phyloP scores from a whole-genome alignment of 1,139 yeast species.

The Suhomyces bribrorum region DNA sequence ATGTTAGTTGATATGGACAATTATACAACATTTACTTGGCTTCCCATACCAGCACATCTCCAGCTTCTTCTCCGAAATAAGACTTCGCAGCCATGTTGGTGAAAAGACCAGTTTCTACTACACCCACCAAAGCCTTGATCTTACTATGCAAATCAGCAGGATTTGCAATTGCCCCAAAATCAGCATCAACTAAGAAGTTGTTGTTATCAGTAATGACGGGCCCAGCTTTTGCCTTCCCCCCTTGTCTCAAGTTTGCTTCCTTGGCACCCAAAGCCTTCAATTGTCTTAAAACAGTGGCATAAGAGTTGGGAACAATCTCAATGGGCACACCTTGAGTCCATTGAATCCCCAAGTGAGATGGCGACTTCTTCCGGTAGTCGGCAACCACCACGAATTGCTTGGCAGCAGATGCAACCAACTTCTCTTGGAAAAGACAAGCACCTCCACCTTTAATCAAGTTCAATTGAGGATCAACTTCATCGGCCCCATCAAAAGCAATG shows the following conservation, averaged over 20 bases:
- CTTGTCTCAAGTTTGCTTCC: constrained; percentile 71
- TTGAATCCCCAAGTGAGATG: constrained; percentile 61
- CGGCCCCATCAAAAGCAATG: constrained; percentile 98
- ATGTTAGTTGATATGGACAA: background rate
- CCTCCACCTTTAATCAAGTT: constrained; percentile 98
- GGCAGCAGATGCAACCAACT: constrained; percentile 84
- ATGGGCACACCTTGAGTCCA: constrained; percentile 96
- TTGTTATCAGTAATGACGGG: constrained; percentile 98
- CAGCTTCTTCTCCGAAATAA: constrained; percentile 84
- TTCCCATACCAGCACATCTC: constrained; percentile 48
- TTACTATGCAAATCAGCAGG: constrained; percentile 59
- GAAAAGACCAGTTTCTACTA: constrained; percentile 95
- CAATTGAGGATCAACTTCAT: constrained; percentile 80
- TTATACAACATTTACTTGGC: constrained; percentile 3
- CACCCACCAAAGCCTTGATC: constrained; percentile 83
- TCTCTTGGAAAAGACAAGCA: constrained; percentile 96
- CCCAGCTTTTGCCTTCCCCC: constrained; percentile 93
- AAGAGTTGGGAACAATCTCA: constrained; percentile 90
- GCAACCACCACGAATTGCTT: constrained; percentile 83
- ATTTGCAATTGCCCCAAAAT: constrained; percentile 75
- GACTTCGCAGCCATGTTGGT: constrained; percentile 70
- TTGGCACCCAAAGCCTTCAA: constrained; percentile 67
- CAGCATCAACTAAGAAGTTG: constrained; percentile 90
- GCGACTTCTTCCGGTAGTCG: constrained; percentile 82
- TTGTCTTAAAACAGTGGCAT: constrained; percentile 70